Conservation (phyloP, 345 rosid genomes). For the Erucastrum elatum region DNA sequence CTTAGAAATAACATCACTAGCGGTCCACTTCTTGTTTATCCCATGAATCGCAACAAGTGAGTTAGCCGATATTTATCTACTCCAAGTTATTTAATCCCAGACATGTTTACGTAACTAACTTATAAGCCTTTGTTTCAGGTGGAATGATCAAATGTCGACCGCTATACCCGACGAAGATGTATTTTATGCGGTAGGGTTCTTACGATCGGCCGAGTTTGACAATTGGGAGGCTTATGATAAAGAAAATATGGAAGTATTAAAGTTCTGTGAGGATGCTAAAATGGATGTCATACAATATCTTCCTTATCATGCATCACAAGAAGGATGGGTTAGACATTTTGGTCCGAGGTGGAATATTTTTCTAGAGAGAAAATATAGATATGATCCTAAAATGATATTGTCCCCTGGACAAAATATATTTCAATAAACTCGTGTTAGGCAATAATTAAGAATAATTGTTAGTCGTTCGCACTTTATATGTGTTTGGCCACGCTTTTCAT, state of each 20-base stretch:
- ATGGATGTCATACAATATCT: conserved; percentile 66
- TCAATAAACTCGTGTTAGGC: conserved; percentile 34
- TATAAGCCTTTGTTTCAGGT: conserved; percentile 41
- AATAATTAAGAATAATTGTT: background rate
- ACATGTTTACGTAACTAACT: background rate
- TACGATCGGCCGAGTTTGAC: conserved; percentile 67
- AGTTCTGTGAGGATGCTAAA: conserved; percentile 56
- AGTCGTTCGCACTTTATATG: conserved; percentile 2
- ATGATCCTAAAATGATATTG: conserved; percentile 81
- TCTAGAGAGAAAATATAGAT: conserved; percentile 52
- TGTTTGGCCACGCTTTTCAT: background rate
- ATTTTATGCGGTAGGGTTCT: conserved; percentile 80
- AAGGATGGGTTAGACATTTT: conserved; percentile 72
- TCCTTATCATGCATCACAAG: conserved; percentile 48
- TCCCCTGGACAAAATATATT: conserved; percentile 88
- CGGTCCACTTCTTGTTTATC: conserved; percentile 72
- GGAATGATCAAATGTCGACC: conserved; percentile 76
- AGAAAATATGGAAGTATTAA: conserved; percentile 58
- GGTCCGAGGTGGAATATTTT: conserved; percentile 73
- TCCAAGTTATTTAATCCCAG: background rate
- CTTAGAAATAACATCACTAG: conserved; percentile 66
- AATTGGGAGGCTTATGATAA: conserved; percentile 54
- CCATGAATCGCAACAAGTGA: conserved; percentile 79
- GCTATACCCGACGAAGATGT: conserved; percentile 76
- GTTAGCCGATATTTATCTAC: conserved; percentile 1